These are phyloP conservation scores for Mucor indicus DNA, from an alignment of 371 early-diverging fungal genomes.

Conservation along the genomic window DNA sequence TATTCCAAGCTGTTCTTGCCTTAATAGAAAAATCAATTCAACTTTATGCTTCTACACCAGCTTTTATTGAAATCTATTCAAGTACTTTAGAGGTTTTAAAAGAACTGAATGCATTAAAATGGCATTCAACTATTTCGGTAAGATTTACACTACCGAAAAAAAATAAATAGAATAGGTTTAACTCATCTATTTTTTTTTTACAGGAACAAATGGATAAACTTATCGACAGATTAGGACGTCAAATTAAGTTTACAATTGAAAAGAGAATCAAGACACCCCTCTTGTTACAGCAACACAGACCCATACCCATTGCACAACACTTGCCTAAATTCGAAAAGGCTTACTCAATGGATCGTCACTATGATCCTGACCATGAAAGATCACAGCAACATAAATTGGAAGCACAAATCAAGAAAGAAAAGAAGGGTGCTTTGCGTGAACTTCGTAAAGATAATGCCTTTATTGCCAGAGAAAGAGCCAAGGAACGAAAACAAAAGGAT, in stretches of 20 bases:
- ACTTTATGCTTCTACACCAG: conserved; percentile 56
- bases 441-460: conserved; percentile 92
- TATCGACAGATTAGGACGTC: conserved; percentile 46
- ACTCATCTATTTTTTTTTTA: neutral
- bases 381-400: conserved; percentile 74
- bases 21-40: conserved; percentile 51
- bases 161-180: too few species aligned
- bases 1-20: conserved; percentile 42
- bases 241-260: conserved; percentile 56
- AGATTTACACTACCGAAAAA: neutral
- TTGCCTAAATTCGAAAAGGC: conserved; percentile 89
- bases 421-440: conserved; percentile 92
- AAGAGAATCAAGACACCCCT: conserved; percentile 67
- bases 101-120: conserved; percentile 12
- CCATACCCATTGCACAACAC: conserved; percentile 86
- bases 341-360: conserved; percentile 79
- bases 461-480: conserved; percentile 71
- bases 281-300: conserved; percentile 78
- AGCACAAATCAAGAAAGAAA: conserved; percentile 81
- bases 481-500: conserved; percentile 76
- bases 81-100: conserved; percentile 40
- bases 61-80: conserved; percentile 61
- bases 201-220: conserved; percentile 3
- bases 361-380: conserved; percentile 78
- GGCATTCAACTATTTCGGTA: conserved; percentile 41